Evolutionary conservation across 2,329 filamentous ascomycete genomes (phyloP).

Genomic region (Penicillium glabrum): DNA sequence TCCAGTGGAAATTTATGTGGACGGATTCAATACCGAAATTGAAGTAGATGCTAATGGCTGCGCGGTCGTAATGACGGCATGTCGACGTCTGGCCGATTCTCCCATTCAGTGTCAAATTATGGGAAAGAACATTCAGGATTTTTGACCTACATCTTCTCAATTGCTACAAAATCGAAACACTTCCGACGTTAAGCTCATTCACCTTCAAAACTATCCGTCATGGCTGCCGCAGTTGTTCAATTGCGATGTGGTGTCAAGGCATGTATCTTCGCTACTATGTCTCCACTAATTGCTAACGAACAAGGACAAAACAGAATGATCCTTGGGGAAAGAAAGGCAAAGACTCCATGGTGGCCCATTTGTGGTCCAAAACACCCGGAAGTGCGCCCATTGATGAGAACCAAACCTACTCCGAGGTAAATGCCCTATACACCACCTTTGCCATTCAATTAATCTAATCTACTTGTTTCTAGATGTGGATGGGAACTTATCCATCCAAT

Average conservation of each 20-base stretch:
- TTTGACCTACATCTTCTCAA: neutral
- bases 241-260: constrained; percentile 56
- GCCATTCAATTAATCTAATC: neutral
- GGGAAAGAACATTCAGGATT: neutral
- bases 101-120: neutral
- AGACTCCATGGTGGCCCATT: constrained; percentile 63
- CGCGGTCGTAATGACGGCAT: neutral
- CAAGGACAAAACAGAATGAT: constrained; percentile 51
- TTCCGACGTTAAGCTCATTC: neutral
- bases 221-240: constrained; percentile 55
- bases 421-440: neutral
- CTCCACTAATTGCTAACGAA: neutral
- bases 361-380: constrained; percentile 66
- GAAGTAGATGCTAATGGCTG: neutral
- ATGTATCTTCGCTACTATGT: neutral
- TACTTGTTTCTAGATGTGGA: constrained; percentile 58
- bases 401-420: constrained; percentile 62
- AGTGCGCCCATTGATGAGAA: constrained; percentile 64
- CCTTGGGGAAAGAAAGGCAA: constrained; percentile 70
- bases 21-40: neutral
- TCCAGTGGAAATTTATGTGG: no score
- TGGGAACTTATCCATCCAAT: constrained; percentile 72
- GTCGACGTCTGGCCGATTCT: neutral
- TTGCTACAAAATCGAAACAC: neutral
- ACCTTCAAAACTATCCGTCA: constrained; percentile 20